Base-by-base conservation (phyloP, 2,329 filamentous ascomycete genomes). In the Venturia oleaginea region DNA sequence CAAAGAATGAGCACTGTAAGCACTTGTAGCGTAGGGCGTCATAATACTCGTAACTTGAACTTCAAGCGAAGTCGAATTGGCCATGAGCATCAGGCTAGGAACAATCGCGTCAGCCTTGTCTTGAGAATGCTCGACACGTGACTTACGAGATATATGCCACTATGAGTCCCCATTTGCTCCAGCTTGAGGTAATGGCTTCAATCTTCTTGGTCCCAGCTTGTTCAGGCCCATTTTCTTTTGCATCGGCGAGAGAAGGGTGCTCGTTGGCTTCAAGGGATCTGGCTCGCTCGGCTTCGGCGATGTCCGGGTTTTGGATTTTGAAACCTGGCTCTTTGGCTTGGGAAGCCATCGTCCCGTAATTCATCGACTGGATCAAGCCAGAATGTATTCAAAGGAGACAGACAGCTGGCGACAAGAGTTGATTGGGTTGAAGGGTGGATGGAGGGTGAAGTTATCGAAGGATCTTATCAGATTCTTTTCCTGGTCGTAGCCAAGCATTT, bases 51-150 rank as follows among this genome's bases (percentile, higher is more conserved):
- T 85, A 10, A 84, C 85, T 70, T 88, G 86, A 19, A 81, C 80
- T 72, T 88, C 86, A 22, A 89, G 78, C n/a, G 85, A 88, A 6
- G 85, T 87, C 60, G 83, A 81, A 69, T 85, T 87, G 24, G 86
- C 84, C 77, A 88, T 84, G 64, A 86, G 77, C 46, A 51, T 51
- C 46, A 51, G 22, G 11, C 46, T 51, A 57, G 11, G 66, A 86
- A 71, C 8, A 74, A 68, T 13, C 71, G 75, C 24, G 6, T 54
- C 48, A 60, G 32, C 61, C 64, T 61, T 55, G 30, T 62, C n/a
- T 30, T 27, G 37, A 34, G 55, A n/a, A 61, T 24, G 11, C 13
- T 22, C n/a, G 7, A 34, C 24, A 63, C 34, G 34, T 13, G 17
- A 65, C 68, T 43, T 67, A 75, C 71, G 75, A 74, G 54, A 78